Base-by-base conservation (phyloP, 2,329 filamentous ascomycete genomes). In the Penicillium sp. region DNA sequence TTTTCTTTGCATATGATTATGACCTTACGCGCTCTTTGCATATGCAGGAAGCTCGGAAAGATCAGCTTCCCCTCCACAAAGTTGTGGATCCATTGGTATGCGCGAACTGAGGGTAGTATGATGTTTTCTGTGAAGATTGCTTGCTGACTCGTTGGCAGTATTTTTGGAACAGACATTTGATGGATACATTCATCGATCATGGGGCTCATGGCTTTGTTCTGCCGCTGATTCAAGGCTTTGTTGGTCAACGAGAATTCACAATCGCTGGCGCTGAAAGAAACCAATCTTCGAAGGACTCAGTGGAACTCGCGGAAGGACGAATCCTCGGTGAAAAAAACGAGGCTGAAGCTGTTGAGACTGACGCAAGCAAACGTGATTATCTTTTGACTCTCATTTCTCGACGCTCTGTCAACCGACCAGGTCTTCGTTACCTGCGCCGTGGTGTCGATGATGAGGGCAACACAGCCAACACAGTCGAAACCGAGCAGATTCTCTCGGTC, bases 1-100 rank as follows among this genome's bases (percentile, higher is more conserved):
- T 97, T 73, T 97, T 88, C 78, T 99, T 93, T 72, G 92, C 92
- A 0, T 97, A 99, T 71, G 94, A 99, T 61, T 83, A 93, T 69
- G 92, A 99, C 70, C 84, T 99, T 48, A 97, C 94, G 0, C 84
- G 88, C 53, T 86, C 83, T 52, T 71, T 83, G 58, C 71, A 73
- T 50, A 70, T 72, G 36, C 73, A 78, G 64, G 71, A 73, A 42
- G 52, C 71, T 8, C 65, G 69, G 31, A 73, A 67, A 25, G 74
- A 76, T 14, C 80, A 81, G 43, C 63, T 84, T 5, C 87, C 91
- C 6, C 77, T 96, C 4, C 83, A 90, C 70, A 84, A 84, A 60
- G 81, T 84, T 55, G 91, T 88, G 22, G 90, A 97, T 70, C 82
- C 84, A 31, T 74, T 86, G 72, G 82, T 84, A 71, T 51, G 68